Percentiles rank a stretch among this genome's conserved stretches.
Evolutionary conservation across 2,329 filamentous ascomycete genomes (phyloP).

Genomic region (Trichoderma semiorbis): DNA sequence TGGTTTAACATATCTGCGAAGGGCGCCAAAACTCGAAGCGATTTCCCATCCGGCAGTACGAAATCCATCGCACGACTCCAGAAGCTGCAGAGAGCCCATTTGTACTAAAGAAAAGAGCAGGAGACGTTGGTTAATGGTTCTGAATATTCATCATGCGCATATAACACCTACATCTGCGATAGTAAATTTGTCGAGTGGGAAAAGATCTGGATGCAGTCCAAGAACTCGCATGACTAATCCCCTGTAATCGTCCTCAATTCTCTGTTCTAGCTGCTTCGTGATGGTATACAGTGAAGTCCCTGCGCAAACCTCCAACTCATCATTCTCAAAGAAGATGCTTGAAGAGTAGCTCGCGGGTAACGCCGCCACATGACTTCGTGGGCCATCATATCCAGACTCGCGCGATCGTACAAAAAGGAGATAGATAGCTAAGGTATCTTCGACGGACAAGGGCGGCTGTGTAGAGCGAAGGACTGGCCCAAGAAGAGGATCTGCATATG

Average conservation of each 20-base stretch:
- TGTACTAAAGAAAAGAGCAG: constrained; percentile 29
- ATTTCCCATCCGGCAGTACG: constrained; percentile 20
- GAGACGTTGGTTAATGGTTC: constrained; percentile 1
- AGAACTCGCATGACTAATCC: constrained; percentile 28
- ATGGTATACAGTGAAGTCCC: constrained; percentile 33
- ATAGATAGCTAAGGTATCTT: constrained; percentile 33
- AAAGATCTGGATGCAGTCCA: constrained; percentile 31
- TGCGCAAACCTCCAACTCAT: constrained; percentile 33
- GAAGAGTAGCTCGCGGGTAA: constrained; percentile 32
- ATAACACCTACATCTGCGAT: constrained; percentile 32
- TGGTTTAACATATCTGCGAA: constrained; percentile 39
- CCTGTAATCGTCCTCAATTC: constrained; percentile 31
- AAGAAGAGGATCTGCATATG: constrained; percentile 32
- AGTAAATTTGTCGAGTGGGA: constrained; percentile 32
- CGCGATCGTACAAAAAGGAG: constrained; percentile 35
- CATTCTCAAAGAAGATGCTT: constrained; percentile 34
- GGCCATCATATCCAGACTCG: constrained; percentile 31
- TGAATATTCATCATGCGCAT: constrained; percentile 16
- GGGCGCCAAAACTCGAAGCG: constrained; percentile 28
- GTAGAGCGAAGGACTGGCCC: constrained; percentile 30
- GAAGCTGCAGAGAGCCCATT: constrained; percentile 32
- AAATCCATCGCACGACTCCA: constrained; percentile 36
- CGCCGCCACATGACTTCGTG: constrained; percentile 28
- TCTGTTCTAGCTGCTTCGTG: constrained; percentile 30
- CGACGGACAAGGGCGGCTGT: constrained; percentile 31